Percentiles rank a stretch among this genome's conserved stretches.
These are phyloP conservation scores for Scheffersomyces lignicola DNA, from an alignment of 1,139 yeast species.

Conservation along the genomic window DNA sequence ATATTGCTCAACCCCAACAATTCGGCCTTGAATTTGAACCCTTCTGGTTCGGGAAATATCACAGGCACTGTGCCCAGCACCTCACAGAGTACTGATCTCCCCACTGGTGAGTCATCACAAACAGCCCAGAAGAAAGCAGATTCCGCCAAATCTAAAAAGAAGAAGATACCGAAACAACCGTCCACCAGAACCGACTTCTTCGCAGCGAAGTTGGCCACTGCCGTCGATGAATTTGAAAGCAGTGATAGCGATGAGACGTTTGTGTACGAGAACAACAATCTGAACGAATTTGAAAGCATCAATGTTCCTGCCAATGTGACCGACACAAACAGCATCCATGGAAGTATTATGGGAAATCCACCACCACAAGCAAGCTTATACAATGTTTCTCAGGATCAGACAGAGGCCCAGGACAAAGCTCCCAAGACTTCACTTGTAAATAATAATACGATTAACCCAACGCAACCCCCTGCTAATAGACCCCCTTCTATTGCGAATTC, in stretches of 20 bases:
- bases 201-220: constrained; percentile 92
- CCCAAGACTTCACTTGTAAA: neutral
- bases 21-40: constrained; percentile 6
- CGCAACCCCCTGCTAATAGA: constrained; percentile 9
- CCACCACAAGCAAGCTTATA: too few species aligned
- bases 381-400: constrained; percentile 1
- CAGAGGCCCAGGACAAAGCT: neutral
- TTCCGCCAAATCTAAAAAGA: constrained; percentile 14
- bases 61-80: constrained; percentile 14
- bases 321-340: constrained; percentile 14
- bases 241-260: constrained; percentile 92
- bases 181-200: constrained; percentile 83
- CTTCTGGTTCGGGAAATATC: constrained; percentile 4
- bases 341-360: constrained; percentile 8
- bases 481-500: constrained; percentile 22
- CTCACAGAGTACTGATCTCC: constrained; percentile 12
- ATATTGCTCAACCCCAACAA: constrained; percentile 13
- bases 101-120: constrained; percentile 2
- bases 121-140: constrained; percentile 8
- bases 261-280: constrained; percentile 68
- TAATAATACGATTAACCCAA: constrained; percentile 4
- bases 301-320: constrained; percentile 9
- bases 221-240: constrained; percentile 85
- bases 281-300: constrained; percentile 12
- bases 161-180: constrained; percentile 26